A percentile compares a stretch with the other conserved stretches of the same genome.
phyloP scores from a whole-genome alignment of 352 stramenopile genomes.

The Thalassiosira exigua region DNA sequence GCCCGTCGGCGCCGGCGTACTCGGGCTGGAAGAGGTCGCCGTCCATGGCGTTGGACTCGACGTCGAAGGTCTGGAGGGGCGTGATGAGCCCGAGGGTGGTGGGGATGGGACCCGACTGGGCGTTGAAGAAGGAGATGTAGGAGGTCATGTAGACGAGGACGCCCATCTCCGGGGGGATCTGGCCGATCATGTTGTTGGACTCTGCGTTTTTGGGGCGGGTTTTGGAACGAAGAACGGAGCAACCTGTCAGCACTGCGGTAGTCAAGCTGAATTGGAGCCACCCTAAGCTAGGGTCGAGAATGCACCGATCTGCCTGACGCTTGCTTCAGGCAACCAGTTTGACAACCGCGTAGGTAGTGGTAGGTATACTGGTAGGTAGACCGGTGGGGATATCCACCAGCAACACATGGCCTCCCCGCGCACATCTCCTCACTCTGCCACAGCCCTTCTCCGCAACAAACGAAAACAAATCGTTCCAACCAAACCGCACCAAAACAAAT shows the following conservation, averaged over 20 bases:
- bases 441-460: background rate
- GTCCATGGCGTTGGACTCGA: conserved; percentile 62
- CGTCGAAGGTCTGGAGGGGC: conserved; percentile 58
- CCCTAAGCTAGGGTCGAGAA: too few relatives aligned
- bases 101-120: conserved; percentile 47
- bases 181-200: conserved; percentile 61
- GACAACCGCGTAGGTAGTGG: too few relatives aligned
- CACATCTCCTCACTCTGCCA: too few relatives aligned
- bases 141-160: conserved; percentile 51
- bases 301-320: too few relatives aligned
- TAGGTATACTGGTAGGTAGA: too few relatives aligned
- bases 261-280: too few relatives aligned
- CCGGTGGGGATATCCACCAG: too few relatives aligned
- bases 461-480: too few relatives aligned
- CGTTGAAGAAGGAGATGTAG: conserved; percentile 63
- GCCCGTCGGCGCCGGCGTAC: conserved; percentile 44
- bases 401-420: too few relatives aligned
- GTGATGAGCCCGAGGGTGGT: conserved; percentile 50
- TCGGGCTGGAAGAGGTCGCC: conserved; percentile 57
- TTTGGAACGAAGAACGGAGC: background rate
- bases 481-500: too few relatives aligned
- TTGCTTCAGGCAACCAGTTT: too few relatives aligned
- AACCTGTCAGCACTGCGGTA: too few relatives aligned
- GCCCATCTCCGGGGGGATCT: conserved; percentile 56
- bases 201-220: conserved; percentile 43